Percentiles rank a stretch among this genome's conserved stretches.
Evolutionary conservation across 2,329 filamentous ascomycete species (phyloP).

Genomic region (Ophiostoma triangulosporum): DNA sequence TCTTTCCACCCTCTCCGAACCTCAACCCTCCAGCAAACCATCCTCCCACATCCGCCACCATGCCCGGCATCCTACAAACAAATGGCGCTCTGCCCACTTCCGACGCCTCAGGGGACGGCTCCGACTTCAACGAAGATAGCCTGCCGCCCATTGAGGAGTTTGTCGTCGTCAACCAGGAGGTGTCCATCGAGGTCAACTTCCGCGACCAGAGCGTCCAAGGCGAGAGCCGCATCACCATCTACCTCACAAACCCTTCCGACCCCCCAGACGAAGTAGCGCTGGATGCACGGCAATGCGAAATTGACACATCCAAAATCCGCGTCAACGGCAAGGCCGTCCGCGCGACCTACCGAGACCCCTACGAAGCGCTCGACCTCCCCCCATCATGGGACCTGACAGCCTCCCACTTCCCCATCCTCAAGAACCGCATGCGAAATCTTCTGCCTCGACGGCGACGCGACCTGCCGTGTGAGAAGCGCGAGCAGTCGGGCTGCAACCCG

Average conservation of each 20-base stretch:
- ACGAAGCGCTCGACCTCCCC: constrained; percentile 49
- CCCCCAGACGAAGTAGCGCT: constrained; percentile 41
- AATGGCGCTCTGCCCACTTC: neutral
- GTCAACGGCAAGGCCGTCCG: constrained; percentile 33
- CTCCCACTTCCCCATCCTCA: constrained; percentile 62
- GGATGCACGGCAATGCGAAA: constrained; percentile 48
- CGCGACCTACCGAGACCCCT: constrained; percentile 48
- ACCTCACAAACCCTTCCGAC: constrained; percentile 43
- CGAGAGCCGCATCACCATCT: constrained; percentile 68
- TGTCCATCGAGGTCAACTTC: constrained; percentile 85
- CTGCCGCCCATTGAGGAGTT: constrained; percentile 21
- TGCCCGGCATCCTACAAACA: constrained; percentile 17
- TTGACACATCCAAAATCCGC: constrained; percentile 39
- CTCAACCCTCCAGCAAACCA: neutral
- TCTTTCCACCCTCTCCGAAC: too few relatives aligned
- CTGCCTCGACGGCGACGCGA: constrained; percentile 38
- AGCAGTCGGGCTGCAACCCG: constrained; percentile 41
- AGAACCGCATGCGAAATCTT: constrained; percentile 48
- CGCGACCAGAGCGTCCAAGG: constrained; percentile 60
- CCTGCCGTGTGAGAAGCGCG: constrained; percentile 41
- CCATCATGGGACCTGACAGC: constrained; percentile 48
- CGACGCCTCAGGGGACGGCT: neutral
- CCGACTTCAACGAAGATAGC: constrained; percentile 5
- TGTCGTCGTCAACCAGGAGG: constrained; percentile 65
- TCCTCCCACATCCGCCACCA: constrained; percentile 7